Evolutionary conservation across 1,284 basidiomycete genomes (phyloP), one percentile per base, ranked within the genome.

Genomic region (Cutaneotrichosporon sp.): DNA sequence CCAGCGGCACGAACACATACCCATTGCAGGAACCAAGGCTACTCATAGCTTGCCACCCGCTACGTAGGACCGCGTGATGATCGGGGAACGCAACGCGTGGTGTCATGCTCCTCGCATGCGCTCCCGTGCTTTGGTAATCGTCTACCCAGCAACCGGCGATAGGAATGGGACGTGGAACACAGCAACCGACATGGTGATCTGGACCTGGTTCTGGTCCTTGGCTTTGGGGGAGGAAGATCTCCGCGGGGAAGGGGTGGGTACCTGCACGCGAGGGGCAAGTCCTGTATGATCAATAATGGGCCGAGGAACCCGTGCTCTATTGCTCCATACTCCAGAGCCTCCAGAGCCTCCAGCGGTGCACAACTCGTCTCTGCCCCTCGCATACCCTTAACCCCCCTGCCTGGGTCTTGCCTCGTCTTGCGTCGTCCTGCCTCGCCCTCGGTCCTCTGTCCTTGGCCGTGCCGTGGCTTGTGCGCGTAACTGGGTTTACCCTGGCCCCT

Each of bases 81-180:
- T 50, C 47, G 47, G 47, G 47, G 27, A 50, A 50, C 47, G 47
- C 25, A 16, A 50, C 47, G 25, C 47, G 47, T 50, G 47, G 47
- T 29, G 47, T 50, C 47, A 29, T 29, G 25, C 24, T 50, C 3
- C 18, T 18, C 18, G 38, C 18, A 42, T 42, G 38, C 38, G 38
- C 38, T 42, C 16, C 38, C 38, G 38, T 29, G 47, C 18, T 31
- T 29, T 18, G 18, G 16, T 50, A 25, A 27, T 50, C 47, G 47
- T 50, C 47, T 50, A 50, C 47, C 47, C 47, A 50, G 47, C 47
- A 50, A 50, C 47, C 47, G 47, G 47, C 47, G 47, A 50, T 50
- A 50, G 47, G 25, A 27, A 50, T 50, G 25, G n/a, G 27, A 29
- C 22, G 25, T 31, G 47, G 25, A 45, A 50, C 47, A 50, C 16